Evolutionary conservation across 2,329 filamentous ascomycete genomes (phyloP).

Genomic region (Colletotrichum sp.): DNA sequence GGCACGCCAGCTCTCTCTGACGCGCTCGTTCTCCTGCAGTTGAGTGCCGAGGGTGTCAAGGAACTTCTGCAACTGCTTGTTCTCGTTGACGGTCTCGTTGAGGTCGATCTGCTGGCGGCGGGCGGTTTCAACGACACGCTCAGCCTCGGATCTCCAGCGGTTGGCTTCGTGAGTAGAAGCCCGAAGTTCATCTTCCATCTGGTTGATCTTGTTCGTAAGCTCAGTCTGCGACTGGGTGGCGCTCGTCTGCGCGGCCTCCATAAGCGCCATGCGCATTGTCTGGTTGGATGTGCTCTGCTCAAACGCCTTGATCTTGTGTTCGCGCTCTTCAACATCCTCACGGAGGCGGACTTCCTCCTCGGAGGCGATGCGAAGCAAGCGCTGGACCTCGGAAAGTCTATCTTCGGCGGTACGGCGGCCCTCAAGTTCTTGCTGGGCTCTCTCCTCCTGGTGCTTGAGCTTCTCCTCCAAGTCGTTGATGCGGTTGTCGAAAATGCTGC

Average conservation of each 20-base stretch:
- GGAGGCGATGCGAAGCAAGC: slow-evolving; percentile 70
- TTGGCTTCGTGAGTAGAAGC: slow-evolving; percentile 61
- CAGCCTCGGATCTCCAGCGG: slow-evolving; percentile 68
- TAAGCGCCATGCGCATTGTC: slow-evolving; percentile 66
- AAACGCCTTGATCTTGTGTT: slow-evolving; percentile 66
- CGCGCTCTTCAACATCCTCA: slow-evolving; percentile 70
- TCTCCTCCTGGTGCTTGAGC: slow-evolving; percentile 66
- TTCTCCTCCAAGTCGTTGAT: slow-evolving; percentile 74
- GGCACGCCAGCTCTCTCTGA: slow-evolving; percentile 81
- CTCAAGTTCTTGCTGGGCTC: slow-evolving; percentile 68
- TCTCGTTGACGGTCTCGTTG: slow-evolving; percentile 57
- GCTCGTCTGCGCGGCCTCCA: slow-evolving; percentile 71
- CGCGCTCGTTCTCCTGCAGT: slow-evolving; percentile 83
- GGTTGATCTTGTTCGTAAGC: slow-evolving; percentile 59
- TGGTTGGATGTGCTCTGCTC: slow-evolving; percentile 62
- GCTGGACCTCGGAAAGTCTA: slow-evolving; percentile 73
- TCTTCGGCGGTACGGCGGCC: slow-evolving; percentile 73
- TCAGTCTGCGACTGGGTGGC: slow-evolving; percentile 60
- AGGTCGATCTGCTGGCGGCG: slow-evolving; percentile 56
- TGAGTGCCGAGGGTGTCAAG: slow-evolving; percentile 78
- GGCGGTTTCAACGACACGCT: slow-evolving; percentile 59
- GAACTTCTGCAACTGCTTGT: slow-evolving; percentile 76
- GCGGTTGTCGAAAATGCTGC: slow-evolving; percentile 63
- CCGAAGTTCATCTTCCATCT: slow-evolving; percentile 59
- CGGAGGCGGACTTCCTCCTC: slow-evolving; percentile 75